Conservation (phyloP, 2,329 filamentous ascomycete genomes). For the Fusarium sp. region DNA sequence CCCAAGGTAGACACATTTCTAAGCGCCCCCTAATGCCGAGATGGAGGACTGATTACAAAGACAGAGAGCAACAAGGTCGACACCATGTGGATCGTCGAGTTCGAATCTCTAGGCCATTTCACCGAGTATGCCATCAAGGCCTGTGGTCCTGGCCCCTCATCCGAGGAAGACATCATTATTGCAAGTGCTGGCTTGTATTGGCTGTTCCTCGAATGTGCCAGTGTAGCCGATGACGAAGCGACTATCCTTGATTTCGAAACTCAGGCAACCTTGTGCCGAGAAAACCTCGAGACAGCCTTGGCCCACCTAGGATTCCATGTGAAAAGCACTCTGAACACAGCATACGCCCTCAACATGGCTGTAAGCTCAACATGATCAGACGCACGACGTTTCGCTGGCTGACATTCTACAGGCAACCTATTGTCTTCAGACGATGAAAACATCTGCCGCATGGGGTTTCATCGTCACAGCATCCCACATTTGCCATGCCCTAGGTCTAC, state of each 20-base stretch:
- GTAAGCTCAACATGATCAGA: slow-evolving; percentile 13
- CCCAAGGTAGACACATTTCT: not conserved
- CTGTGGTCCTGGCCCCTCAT: not conserved
- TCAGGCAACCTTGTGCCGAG: slow-evolving; percentile 29
- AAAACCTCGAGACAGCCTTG: slow-evolving; percentile 38
- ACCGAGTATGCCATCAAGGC: not conserved
- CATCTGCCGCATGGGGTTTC: slow-evolving; percentile 36
- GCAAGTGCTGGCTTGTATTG: not conserved
- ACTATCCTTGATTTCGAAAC: not conserved
- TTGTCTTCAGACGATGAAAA: slow-evolving; percentile 34
- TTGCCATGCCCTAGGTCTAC: slow-evolving; percentile 34
- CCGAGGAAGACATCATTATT: not conserved
- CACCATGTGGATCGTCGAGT: not conserved
- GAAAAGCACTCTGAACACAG: slow-evolving; percentile 23
- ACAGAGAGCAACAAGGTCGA: not conserved
- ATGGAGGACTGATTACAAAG: not conserved
- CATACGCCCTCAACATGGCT: slow-evolving; percentile 33
- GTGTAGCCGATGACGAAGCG: not conserved
- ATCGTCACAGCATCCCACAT: slow-evolving; percentile 32
- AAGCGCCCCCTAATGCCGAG: not conserved
- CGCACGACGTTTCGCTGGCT: not conserved
- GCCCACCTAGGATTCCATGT: slow-evolving; percentile 35
- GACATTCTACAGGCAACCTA: slow-evolving; percentile 14
- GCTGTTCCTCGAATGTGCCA: not conserved
- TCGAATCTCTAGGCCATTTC: not conserved